Conservation (phyloP, 495 filamentous ascomycete genomes). For the Hypomontagnella submonticulosa region DNA sequence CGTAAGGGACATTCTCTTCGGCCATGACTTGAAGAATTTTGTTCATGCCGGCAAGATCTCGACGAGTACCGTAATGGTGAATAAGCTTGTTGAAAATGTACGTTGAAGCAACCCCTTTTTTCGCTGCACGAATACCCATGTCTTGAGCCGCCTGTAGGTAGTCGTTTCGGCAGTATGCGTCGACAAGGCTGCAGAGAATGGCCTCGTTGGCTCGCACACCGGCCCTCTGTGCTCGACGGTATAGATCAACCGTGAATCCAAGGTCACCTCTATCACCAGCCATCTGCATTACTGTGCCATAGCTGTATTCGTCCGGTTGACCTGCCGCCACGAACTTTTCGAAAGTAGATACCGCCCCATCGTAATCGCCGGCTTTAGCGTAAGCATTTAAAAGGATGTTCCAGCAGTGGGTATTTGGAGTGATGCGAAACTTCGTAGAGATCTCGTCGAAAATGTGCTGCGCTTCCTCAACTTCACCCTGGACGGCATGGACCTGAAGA, state of each 20-base stretch:
- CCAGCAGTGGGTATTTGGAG: constrained; percentile 68
- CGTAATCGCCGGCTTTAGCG: constrained; percentile 70
- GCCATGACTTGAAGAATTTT: constrained; percentile 73
- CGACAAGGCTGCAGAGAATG: constrained; percentile 73
- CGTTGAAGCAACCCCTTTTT: constrained; percentile 59
- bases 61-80: constrained; percentile 69
- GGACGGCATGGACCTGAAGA: constrained; percentile 72
- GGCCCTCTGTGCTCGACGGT: constrained; percentile 61
- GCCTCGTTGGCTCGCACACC: constrained; percentile 41
- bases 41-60: constrained; percentile 70
- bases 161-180: constrained; percentile 74
- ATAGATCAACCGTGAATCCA: constrained; percentile 71
- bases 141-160: constrained; percentile 68
- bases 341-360: constrained; percentile 69
- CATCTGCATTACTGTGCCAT: constrained; percentile 76
- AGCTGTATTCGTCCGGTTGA: constrained; percentile 69
- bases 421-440: constrained; percentile 60
- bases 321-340: constrained; percentile 61
- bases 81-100: constrained; percentile 84
- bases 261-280: constrained; percentile 79
- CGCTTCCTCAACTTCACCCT: constrained; percentile 69
- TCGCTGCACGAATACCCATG: constrained; percentile 58
- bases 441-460: constrained; percentile 69
- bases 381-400: constrained; percentile 83
- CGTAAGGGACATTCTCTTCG: constrained; percentile 63